phyloP scores from a whole-genome alignment of 2,329 filamentous ascomycete genomes.

The Hymenoscyphus occultus region DNA sequence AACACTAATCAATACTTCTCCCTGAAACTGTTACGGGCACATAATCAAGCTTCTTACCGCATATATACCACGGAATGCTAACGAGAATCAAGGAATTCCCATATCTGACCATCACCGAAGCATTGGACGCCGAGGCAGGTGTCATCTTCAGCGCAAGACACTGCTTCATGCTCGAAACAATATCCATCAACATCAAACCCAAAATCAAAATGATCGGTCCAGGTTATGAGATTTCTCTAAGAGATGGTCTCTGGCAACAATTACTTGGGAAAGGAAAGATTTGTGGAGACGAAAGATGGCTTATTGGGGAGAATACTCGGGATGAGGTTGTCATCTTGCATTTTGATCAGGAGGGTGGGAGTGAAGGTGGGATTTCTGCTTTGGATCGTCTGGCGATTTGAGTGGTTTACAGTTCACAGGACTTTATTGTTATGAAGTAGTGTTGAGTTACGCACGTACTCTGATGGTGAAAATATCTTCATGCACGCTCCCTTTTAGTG shows the following conservation, averaged over 20 bases:
- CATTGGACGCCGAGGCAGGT: constrained; percentile 44
- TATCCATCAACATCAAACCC: constrained; percentile 45
- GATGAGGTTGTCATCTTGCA: constrained; percentile 51
- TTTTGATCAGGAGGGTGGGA: constrained; percentile 39
- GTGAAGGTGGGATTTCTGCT: not conserved
- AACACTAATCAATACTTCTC: too few species aligned
- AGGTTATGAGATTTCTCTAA: constrained; percentile 42
- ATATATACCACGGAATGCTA: not conserved
- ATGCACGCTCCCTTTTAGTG: not conserved
- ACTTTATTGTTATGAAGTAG: not conserved
- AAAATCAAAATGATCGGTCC: constrained; percentile 34
- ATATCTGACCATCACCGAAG: constrained; percentile 47
- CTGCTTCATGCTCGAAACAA: constrained; percentile 47
- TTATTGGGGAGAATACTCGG: constrained; percentile 55
- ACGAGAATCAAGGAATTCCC: constrained; percentile 43
- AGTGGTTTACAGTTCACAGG: not conserved
- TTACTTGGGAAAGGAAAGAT: constrained; percentile 53
- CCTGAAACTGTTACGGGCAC: too few species aligned
- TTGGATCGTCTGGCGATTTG: not conserved
- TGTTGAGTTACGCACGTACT: not conserved
- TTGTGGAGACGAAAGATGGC: constrained; percentile 57
- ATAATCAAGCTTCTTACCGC: too few species aligned
- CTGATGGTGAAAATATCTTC: not conserved
- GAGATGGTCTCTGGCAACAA: constrained; percentile 45
- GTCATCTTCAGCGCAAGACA: constrained; percentile 45